Conservation (phyloP, 1,284 basidiomycete genomes). For the Malassezia brasiliensis region DNA sequence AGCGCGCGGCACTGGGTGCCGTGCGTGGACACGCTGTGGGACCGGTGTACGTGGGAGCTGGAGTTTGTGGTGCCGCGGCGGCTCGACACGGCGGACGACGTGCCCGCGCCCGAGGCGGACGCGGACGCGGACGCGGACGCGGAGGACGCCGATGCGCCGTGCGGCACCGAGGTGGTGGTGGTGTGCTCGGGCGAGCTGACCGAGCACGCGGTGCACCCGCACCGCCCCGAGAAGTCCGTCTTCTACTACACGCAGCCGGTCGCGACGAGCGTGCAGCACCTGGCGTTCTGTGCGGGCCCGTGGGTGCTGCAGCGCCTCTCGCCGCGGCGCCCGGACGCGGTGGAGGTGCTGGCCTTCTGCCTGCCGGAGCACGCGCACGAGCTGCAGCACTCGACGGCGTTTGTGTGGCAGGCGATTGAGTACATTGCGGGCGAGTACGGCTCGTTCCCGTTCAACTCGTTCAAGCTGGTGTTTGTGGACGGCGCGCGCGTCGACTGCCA, state of each 20-base stretch:
- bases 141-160: conserved; percentile 4
- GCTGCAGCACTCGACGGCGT: conserved; percentile 60
- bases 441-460: conserved; percentile 84
- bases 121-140: conserved; percentile 6
- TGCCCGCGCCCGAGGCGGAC: background rate
- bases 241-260: conserved; percentile 84
- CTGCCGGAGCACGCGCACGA: conserved; percentile 70
- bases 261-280: conserved; percentile 84
- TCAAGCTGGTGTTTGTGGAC: conserved; percentile 92
- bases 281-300: conserved; percentile 88
- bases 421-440: conserved; percentile 87
- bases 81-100: conserved; percentile 41
- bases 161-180: conserved; percentile 55
- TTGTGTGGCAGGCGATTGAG: conserved; percentile 77
- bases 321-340: conserved; percentile 17
- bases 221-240: conserved; percentile 85
- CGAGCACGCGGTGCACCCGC: conserved; percentile 66
- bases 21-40: conserved; percentile 88
- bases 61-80: conserved; percentile 81
- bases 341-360: conserved; percentile 78
- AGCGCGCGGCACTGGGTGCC: conserved; percentile 93
- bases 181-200: conserved; percentile 74
- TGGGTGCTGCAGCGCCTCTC: conserved; percentile 52
- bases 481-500: conserved; percentile 60
- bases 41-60: conserved; percentile 96